Evolutionary conservation across 129 eudicot species (phyloP).

Genomic region (Artemisia annua): DNA sequence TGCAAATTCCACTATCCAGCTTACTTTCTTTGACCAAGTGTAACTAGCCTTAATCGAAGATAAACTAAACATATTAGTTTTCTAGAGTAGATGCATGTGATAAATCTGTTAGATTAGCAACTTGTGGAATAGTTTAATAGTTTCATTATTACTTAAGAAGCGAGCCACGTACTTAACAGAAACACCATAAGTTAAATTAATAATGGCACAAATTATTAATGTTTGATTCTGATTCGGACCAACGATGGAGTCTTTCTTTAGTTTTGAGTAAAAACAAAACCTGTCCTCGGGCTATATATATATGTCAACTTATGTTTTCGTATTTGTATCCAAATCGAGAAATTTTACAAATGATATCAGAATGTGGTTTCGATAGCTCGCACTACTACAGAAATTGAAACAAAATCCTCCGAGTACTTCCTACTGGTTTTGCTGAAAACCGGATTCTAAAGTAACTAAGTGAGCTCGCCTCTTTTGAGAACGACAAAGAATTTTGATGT

Average conservation of each 20-base stretch:
- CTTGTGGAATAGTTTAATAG: slow-evolving; percentile 2
- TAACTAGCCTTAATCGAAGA: not conserved
- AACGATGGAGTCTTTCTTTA: not conserved
- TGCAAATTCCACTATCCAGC: slow-evolving; percentile 1
- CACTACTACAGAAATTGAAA: too few species aligned
- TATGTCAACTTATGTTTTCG: not conserved
- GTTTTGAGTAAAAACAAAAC: not conserved
- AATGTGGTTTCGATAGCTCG: too few species aligned
- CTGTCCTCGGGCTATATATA: too few species aligned
- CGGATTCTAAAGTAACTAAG: too few species aligned
- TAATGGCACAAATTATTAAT: not conserved
- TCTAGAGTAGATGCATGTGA: slow-evolving; percentile 19
- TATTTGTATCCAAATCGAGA: not conserved
- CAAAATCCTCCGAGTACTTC: too few species aligned
- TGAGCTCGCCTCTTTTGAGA: too few species aligned
- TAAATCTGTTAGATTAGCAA: slow-evolving; percentile 19
- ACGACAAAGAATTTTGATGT: too few species aligned
- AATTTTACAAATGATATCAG: too few species aligned
- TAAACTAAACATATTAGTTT: not conserved
- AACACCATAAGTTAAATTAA: slow-evolving; percentile 7
- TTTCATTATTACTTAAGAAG: slow-evolving; percentile 13
- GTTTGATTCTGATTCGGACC: not conserved
- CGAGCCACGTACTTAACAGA: slow-evolving; percentile 16
- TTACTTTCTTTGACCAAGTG: slow-evolving; percentile 10
- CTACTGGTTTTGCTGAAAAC: too few species aligned